Evolutionary conservation across 495 filamentous ascomycete species (phyloP).

Genomic region (Penicillium simplicissimum): DNA sequence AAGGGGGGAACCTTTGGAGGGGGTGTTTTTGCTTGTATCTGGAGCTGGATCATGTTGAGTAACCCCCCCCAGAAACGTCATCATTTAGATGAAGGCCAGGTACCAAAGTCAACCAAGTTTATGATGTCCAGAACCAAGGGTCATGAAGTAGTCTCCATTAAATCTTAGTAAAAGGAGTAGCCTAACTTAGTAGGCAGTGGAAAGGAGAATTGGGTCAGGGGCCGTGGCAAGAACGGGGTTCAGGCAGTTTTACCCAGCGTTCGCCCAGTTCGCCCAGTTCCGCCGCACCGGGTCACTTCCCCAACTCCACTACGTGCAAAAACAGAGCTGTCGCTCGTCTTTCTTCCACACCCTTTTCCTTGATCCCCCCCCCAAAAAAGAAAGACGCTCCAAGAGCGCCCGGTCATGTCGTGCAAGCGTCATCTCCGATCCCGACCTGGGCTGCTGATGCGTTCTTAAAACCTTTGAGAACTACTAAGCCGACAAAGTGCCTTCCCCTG

Average conservation of each 20-base stretch:
- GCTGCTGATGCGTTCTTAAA: conserved; percentile 25
- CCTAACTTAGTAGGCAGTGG: too few species aligned
- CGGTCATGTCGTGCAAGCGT: conserved; percentile 35
- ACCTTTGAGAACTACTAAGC: not conserved
- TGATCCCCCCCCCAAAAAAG: not conserved
- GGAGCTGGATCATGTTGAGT: not conserved
- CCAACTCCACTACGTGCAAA: conserved; percentile 23
- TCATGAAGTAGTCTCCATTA: too few species aligned
- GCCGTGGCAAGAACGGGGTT: conserved; percentile 12
- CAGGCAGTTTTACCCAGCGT: conserved; percentile 3
- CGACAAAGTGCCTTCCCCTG: not conserved
- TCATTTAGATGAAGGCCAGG: not conserved
- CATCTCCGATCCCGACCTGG: conserved; percentile 34
- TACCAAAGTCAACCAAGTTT: not conserved
- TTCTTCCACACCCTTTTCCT: not conserved
- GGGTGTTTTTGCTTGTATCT: not conserved
- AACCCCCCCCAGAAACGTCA: not conserved
- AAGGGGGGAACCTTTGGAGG: not conserved
- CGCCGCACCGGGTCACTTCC: conserved; percentile 31
- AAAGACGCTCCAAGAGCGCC: not conserved
- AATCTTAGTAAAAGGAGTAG: not conserved
- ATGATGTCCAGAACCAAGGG: not conserved
- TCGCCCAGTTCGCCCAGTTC: conserved; percentile 23
- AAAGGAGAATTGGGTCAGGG: not conserved
- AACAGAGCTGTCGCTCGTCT: conserved; percentile 23